Conservation (phyloP, 345 rosid species). For the Alliaria petiolata region DNA sequence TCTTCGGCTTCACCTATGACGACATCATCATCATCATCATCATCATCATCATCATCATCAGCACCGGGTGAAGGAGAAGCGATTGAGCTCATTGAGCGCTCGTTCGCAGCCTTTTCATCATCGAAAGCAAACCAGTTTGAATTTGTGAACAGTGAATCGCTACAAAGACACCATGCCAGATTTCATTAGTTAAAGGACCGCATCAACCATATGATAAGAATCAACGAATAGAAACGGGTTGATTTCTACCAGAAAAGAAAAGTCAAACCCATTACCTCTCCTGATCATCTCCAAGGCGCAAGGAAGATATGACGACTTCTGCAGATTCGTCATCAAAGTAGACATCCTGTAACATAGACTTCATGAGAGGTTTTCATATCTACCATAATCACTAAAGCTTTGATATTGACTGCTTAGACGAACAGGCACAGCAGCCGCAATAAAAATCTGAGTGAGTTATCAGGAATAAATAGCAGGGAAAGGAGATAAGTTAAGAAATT, state of each 20-base stretch:
- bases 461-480: background rate
- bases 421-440: background rate
- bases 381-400: constrained; percentile 2
- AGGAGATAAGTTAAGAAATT: background rate
- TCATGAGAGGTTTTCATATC: constrained; percentile 26
- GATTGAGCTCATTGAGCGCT: constrained; percentile 46
- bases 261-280: constrained; percentile 53
- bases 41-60: constrained; percentile 41
- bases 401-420: constrained; percentile 8
- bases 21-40: constrained; percentile 39
- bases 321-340: constrained; percentile 99
- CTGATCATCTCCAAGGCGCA: constrained; percentile 86
- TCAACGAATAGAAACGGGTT: background rate
- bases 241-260: constrained; percentile 7
- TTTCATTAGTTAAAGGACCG: background rate
- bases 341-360: constrained; percentile 61
- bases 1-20: constrained; percentile 47
- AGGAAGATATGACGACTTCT: constrained; percentile 91
- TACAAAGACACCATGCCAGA: constrained; percentile 35
- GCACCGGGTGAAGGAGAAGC: constrained; percentile 61
- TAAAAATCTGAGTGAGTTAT: background rate
- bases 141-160: constrained; percentile 76
- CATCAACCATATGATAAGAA: background rate
- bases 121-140: constrained; percentile 94
- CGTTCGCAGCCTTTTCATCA: constrained; percentile 57